Evolutionary conservation across 306 rosid genomes (phyloP).

Genomic region (Quercus alba): DNA sequence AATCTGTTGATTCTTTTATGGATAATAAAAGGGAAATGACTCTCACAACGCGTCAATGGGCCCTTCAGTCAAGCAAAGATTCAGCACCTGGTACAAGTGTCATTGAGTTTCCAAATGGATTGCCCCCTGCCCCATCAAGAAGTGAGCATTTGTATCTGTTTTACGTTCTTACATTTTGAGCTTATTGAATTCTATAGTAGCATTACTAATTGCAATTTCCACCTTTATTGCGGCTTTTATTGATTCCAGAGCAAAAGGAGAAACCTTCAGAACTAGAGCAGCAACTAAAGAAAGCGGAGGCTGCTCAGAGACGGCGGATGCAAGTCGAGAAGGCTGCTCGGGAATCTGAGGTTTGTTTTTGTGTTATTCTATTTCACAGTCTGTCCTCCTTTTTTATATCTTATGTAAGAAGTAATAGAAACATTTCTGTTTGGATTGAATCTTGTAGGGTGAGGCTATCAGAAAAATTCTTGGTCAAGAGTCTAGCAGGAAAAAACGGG

Average conservation of each 20-base stretch:
- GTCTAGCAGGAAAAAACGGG: slow-evolving; percentile 83
- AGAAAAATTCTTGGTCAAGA: slow-evolving; percentile 97
- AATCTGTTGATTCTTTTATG: slow-evolving; percentile 65
- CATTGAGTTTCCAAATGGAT: slow-evolving; percentile 93
- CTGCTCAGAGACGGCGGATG: slow-evolving; percentile 85
- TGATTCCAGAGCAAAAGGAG: slow-evolving; percentile 79
- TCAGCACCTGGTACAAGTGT: slow-evolving; percentile 58
- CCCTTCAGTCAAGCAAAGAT: slow-evolving; percentile 90
- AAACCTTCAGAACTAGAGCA: slow-evolving; percentile 79
- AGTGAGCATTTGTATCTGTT: slow-evolving; percentile 52
- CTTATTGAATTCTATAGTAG: slow-evolving; percentile 16
- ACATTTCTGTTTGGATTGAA: slow-evolving; percentile 7
- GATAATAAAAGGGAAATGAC: slow-evolving; percentile 70
- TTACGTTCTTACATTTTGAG: background rate
- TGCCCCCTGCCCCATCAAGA: slow-evolving; percentile 92
- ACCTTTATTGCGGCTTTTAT: slow-evolving; percentile 16
- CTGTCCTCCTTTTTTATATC: slow-evolving; percentile 2
- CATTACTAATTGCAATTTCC: slow-evolving; percentile 21
- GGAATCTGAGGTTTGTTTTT: slow-evolving; percentile 76
- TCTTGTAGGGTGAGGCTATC: slow-evolving; percentile 84
- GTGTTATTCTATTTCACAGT: slow-evolving; percentile 3
- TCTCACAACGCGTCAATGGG: slow-evolving; percentile 84
- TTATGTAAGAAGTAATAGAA: slow-evolving; percentile 5
- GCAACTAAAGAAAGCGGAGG: slow-evolving; percentile 92
- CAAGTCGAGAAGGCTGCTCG: slow-evolving; percentile 91